Evolutionary conservation across 805 yeast genomes (phyloP).

Genomic region (Starmerella roubikii): DNA sequence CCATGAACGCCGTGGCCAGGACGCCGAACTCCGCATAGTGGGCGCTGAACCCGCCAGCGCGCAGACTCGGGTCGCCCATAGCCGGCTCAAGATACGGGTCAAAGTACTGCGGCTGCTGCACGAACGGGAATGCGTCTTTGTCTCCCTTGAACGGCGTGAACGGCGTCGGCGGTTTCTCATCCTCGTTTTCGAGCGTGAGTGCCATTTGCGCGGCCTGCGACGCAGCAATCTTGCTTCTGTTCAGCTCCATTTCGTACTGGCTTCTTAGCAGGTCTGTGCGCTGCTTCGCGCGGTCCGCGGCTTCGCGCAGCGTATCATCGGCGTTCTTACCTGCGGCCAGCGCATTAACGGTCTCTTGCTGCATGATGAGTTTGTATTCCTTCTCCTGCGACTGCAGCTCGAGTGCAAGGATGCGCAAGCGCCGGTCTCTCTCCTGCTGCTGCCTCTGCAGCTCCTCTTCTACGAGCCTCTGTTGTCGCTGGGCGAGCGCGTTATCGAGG

Average conservation of each 20-base stretch:
- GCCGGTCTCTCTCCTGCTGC: conserved; percentile 50
- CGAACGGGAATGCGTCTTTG: conserved; percentile 42
- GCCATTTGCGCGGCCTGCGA: conserved; percentile 22
- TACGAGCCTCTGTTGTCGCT: conserved; percentile 55
- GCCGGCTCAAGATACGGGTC: conserved; percentile 48
- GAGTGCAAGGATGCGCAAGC: conserved; percentile 40
- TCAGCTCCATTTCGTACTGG: conserved; percentile 35
- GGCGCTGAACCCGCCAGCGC: conserved; percentile 77
- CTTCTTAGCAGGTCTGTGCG: conserved; percentile 52
- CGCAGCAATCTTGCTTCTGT: conserved; percentile 21
- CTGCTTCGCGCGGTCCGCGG: conserved; percentile 41
- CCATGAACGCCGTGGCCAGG: conserved; percentile 78
- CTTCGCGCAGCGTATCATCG: conserved; percentile 38
- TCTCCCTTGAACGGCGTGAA: conserved; percentile 95
- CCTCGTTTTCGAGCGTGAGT: conserved; percentile 9
- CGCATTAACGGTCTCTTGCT: conserved; percentile 42
- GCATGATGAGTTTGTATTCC: conserved; percentile 32
- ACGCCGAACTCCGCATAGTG: conserved; percentile 59
- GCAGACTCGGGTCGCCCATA: conserved; percentile 42
- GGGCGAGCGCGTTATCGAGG: conserved; percentile 58
- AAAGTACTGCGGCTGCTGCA: conserved; percentile 35
- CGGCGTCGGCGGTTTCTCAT: conserved; percentile 34
- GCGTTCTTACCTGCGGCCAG: conserved; percentile 35
- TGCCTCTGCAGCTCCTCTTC: conserved; percentile 50
- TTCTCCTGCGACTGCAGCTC: conserved; percentile 47